These are phyloP conservation scores for Amanita thiersii DNA, from an alignment of 768 basidiomycete species.

Conservation along the genomic window DNA sequence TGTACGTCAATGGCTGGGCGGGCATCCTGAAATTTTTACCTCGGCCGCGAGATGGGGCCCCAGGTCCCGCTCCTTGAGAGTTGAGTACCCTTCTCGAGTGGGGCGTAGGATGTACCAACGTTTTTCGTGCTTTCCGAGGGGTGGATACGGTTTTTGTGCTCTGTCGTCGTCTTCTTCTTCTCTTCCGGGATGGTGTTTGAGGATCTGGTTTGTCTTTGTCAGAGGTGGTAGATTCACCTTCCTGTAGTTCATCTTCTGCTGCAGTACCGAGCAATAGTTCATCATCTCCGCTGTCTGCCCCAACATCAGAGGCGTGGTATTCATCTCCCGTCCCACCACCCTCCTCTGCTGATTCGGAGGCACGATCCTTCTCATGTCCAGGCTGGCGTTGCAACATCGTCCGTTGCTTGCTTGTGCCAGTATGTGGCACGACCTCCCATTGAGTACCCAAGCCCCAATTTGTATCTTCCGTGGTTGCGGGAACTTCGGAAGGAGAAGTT, in stretches of 20 bases:
- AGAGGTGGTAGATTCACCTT: conserved; percentile 18
- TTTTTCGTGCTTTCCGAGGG: conserved; percentile 23
- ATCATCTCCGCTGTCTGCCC: conserved; percentile 18
- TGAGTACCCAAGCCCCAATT: conserved; percentile 30
- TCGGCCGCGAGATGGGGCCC: conserved; percentile 13
- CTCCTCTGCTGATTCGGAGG: conserved; percentile 23
- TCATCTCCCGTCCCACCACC: conserved; percentile 16
- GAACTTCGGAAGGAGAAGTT: conserved; percentile 22
- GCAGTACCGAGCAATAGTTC: conserved; percentile 12
- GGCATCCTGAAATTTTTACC: conserved; percentile 24
- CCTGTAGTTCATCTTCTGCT: conserved; percentile 17
- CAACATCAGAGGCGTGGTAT: conserved; percentile 12
- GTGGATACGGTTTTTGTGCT: conserved; percentile 14
- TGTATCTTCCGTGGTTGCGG: conserved; percentile 14
- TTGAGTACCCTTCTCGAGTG: conserved; percentile 65
- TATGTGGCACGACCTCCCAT: conserved; percentile 36
- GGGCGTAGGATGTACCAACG: conserved; percentile 58
- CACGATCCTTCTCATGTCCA: conserved; percentile 12
- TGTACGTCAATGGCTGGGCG: conserved; percentile 17
- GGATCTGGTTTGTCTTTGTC: conserved; percentile 18
- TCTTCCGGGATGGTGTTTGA: conserved; percentile 47
- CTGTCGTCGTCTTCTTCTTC: conserved; percentile 32
- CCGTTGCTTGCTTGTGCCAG: conserved; percentile 8
- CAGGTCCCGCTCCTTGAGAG: conserved; percentile 25
- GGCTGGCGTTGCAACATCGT: conserved; percentile 10